Evolutionary conservation across 305 asterid species (phyloP).

Genomic region (Fraxinus latifolia): DNA sequence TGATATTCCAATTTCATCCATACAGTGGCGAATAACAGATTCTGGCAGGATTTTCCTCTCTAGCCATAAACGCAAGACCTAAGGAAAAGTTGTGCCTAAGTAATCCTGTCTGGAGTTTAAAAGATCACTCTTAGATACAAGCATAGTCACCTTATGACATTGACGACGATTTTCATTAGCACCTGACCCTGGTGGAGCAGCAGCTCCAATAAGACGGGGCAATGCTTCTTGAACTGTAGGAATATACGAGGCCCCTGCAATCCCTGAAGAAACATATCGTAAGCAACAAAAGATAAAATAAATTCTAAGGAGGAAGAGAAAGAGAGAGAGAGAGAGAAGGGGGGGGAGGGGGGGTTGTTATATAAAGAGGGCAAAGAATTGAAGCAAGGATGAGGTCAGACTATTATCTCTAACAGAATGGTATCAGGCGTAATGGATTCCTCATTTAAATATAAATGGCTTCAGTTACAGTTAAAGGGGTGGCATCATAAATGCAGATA

Average conservation of each 20-base stretch:
- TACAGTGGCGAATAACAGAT: conserved; percentile 59
- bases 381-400: neutral
- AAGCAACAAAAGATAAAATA: conserved; percentile 5
- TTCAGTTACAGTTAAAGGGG: neutral
- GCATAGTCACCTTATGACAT: conserved; percentile 68
- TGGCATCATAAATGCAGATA: neutral
- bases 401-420: neutral
- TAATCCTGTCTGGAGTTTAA: conserved; percentile 16
- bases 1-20: conserved; percentile 57
- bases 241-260: conserved; percentile 76
- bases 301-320: neutral
- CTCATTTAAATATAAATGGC: neutral
- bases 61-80: conserved; percentile 89
- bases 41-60: conserved; percentile 87
- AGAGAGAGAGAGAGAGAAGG: neutral
- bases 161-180: conserved; percentile 93
- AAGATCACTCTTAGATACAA: conserved; percentile 5
- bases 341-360: neutral
- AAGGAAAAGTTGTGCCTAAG: conserved; percentile 25
- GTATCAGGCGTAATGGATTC: neutral
- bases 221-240: conserved; percentile 80
- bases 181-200: conserved; percentile 79
- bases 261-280: conserved; percentile 39
- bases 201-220: conserved; percentile 81
- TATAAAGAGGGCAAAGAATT: neutral